phyloP scores from a whole-genome alignment of 148 eudicot species.

The Persicaria tinctoria region DNA sequence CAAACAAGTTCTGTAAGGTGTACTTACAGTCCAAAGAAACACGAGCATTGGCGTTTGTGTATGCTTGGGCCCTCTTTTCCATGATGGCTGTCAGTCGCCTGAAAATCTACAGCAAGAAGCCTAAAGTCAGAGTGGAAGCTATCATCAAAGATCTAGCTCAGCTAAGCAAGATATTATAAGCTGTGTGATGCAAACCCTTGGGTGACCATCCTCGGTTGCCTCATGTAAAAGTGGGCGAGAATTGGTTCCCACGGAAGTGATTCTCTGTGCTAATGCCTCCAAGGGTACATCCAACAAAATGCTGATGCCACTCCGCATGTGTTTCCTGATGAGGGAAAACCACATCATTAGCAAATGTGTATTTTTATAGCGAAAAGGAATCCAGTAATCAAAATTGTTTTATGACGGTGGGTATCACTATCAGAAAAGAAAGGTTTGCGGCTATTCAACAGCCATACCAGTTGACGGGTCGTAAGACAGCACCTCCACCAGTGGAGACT shows the following conservation, averaged over 20 bases:
- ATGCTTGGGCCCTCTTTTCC: slow-evolving; percentile 70
- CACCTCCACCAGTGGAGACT: slow-evolving; percentile 97
- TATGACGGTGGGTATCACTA: no score
- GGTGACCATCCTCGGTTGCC: slow-evolving; percentile 71
- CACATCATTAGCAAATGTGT: not conserved
- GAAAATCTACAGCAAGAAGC: slow-evolving; percentile 39
- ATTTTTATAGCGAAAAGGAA: not conserved
- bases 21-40: slow-evolving; percentile 81
- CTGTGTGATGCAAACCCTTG: slow-evolving; percentile 36
- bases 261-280: slow-evolving; percentile 80
- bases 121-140: not conserved
- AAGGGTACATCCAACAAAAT: slow-evolving; percentile 92
- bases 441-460: slow-evolving; percentile 36
- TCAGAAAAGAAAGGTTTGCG: no score
- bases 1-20: not conserved
- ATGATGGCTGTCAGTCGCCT: slow-evolving; percentile 46
- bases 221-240: slow-evolving; percentile 75
- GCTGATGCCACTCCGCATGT: slow-evolving; percentile 80
- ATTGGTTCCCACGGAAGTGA: slow-evolving; percentile 68
- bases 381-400: no score
- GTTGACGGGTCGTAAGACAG: slow-evolving; percentile 79
- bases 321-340: slow-evolving; percentile 40
- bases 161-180: not conserved
- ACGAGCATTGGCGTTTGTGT: slow-evolving; percentile 60
- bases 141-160: no score